Evolutionary conservation across 352 stramenopile genomes (phyloP).

Genomic region (Pythium apleroticum): DNA sequence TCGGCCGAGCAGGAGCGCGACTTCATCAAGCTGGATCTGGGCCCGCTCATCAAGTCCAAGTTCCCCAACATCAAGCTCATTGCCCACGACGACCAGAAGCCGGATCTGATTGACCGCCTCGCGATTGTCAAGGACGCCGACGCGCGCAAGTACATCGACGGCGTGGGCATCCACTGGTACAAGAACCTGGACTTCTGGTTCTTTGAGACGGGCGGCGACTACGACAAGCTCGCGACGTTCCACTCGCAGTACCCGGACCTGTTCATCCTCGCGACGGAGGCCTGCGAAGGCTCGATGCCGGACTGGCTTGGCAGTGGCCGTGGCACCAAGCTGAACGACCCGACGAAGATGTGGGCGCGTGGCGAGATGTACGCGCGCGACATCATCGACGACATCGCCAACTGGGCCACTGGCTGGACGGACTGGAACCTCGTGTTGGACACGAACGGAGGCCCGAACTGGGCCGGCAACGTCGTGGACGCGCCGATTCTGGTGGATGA

Average conservation of each 20-base stretch:
- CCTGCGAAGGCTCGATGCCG: slow-evolving; percentile 63
- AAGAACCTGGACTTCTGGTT: slow-evolving; percentile 55
- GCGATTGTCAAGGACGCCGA: slow-evolving; percentile 48
- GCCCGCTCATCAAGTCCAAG: slow-evolving; percentile 54
- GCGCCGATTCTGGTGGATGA: slow-evolving; percentile 70
- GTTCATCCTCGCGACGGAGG: slow-evolving; percentile 84
- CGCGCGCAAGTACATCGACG: slow-evolving; percentile 68
- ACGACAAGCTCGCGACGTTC: slow-evolving; percentile 47
- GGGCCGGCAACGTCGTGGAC: slow-evolving; percentile 64
- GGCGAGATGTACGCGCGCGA: slow-evolving; percentile 82
- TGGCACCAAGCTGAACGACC: slow-evolving; percentile 43
- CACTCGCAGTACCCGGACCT: slow-evolving; percentile 57
- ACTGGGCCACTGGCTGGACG: slow-evolving; percentile 73
- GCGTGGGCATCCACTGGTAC: slow-evolving; percentile 88
- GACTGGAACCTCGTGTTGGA: slow-evolving; percentile 89
- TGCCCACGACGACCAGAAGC: slow-evolving; percentile 82
- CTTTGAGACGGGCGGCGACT: slow-evolving; percentile 41
- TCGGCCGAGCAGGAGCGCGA: slow-evolving; percentile 39
- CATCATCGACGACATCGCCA: slow-evolving; percentile 83
- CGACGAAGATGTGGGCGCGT: slow-evolving; percentile 53
- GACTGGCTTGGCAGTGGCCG: slow-evolving; percentile 49
- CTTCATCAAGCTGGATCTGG: slow-evolving; percentile 77
- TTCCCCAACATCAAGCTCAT: slow-evolving; percentile 84
- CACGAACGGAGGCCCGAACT: slow-evolving; percentile 67
- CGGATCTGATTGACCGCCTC: slow-evolving; percentile 46